phyloP scores from a whole-genome alignment of 306 rosid genomes.

The Calophaca sinica region DNA sequence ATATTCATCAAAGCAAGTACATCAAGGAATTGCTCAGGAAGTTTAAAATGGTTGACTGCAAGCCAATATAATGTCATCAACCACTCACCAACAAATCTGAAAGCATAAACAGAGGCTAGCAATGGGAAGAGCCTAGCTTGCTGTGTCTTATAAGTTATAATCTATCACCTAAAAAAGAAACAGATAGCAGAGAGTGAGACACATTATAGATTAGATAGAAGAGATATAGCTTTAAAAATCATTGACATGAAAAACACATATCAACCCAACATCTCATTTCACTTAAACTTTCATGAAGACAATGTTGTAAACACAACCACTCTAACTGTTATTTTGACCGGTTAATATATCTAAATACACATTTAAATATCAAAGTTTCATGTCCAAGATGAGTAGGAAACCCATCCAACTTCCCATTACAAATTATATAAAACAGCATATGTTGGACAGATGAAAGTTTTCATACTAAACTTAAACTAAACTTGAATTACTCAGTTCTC shows the following conservation, averaged over 20 bases:
- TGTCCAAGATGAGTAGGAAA: slow-evolving; percentile 25
- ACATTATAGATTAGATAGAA: slow-evolving; percentile 13
- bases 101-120: slow-evolving; percentile 98
- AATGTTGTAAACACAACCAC: slow-evolving; percentile 5
- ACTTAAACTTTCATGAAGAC: slow-evolving; percentile 11
- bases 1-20: no score
- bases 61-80: no score
- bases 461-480: slow-evolving; percentile 19
- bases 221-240: slow-evolving; percentile 22
- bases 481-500: no score
- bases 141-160: slow-evolving; percentile 96
- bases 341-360: slow-evolving; percentile 22
- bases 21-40: no score
- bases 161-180: slow-evolving; percentile 74
- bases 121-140: slow-evolving; percentile 96
- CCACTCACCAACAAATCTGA: slow-evolving; percentile 99
- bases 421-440: slow-evolving; percentile 33
- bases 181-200: slow-evolving; percentile 45
- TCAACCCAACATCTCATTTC: slow-evolving; percentile 1
- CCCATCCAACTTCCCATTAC: slow-evolving; percentile 9
- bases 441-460: not conserved
- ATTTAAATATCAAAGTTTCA: slow-evolving; percentile 26
- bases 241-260: slow-evolving; percentile 21
- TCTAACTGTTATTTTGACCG: slow-evolving; percentile 23
- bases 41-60: no score